Conservation (phyloP, 306 rosid species). For the Citrullus mucosospermus region DNA sequence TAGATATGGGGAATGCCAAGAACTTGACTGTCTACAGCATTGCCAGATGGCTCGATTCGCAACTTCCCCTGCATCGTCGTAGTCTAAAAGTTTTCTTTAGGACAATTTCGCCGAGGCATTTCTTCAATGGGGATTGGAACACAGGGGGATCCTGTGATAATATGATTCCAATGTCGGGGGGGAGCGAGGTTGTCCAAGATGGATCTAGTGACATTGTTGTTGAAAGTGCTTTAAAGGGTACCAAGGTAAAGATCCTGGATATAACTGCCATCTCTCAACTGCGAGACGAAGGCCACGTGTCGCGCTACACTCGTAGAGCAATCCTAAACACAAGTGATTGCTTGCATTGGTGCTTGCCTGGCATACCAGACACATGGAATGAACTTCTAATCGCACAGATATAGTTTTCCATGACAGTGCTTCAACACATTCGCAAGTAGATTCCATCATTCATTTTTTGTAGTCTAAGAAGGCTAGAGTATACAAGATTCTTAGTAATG, state of each 20-base stretch:
- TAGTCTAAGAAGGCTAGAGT: neutral
- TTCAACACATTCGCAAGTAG: neutral
- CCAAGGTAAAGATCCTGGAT: conserved; percentile 67
- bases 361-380: conserved; percentile 90
- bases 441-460: neutral
- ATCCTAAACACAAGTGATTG: conserved; percentile 52
- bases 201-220: conserved; percentile 45
- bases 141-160: conserved; percentile 79
- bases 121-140: conserved; percentile 86
- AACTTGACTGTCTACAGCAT: conserved; percentile 53
- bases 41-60: conserved; percentile 64
- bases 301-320: conserved; percentile 53
- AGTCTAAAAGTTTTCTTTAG: conserved; percentile 68
- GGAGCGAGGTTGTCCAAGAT: conserved; percentile 48
- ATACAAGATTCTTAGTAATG: conserved; percentile 1
- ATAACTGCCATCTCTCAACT: conserved; percentile 68
- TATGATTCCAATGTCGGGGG: conserved; percentile 44
- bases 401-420: conserved; percentile 13
- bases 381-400: conserved; percentile 75
- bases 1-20: conserved; percentile 53
- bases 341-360: conserved; percentile 94
- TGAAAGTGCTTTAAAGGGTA: conserved; percentile 67
- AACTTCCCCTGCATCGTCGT: conserved; percentile 42
- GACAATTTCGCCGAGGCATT: conserved; percentile 85
- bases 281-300: conserved; percentile 89